Evolutionary conservation across 1,139 yeast genomes (phyloP), one percentile per base, ranked within the genome.

Genomic region (Saccharomyces hybrid): DNA sequence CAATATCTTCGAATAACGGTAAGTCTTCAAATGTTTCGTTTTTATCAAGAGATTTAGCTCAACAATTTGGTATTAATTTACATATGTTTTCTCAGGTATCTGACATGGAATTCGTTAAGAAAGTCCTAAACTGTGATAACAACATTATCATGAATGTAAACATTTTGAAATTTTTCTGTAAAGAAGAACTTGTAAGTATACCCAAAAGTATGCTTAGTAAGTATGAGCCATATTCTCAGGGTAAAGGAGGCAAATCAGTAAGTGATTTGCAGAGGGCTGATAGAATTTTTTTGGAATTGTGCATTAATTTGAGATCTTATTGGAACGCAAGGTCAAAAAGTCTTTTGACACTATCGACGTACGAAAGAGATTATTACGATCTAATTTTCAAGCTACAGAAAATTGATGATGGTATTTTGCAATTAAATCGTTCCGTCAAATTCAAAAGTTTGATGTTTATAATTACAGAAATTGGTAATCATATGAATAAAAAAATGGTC

Each of bases 401-500:
- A 47, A 72, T 93, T 31, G 96, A 88, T 62, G 78, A 76, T 48
- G 96, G 95, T 0, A 77, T 83, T 52, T 77, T 75, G 38, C 76
- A 81, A 46, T 75, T 91, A n/a, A 74, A 77, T 53, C 73, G 78
- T 7, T 88, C 96, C 0, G 76, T 76, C n/a, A 79, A 82, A 49
- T 78, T 93, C 63, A 79, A 82, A 59, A 79, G 80, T 56, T 79
- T 91, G 8, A 75, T 93, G 55, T 86, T 85, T 50, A 80, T 93
- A 47, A 88, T 93, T 53, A 78, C 90, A 60, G 85, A 86, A 19
- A 84, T 93, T 57, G 99, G 98, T 24, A 93, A 93, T 66, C 90
- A 84, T 66, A 93, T 93, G 98, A 93, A 93, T 69, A 96, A 88
- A 65, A 90, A 87, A 64, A 85, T 84, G 62, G 97, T 96, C 0